Evolutionary conservation across 768 basidiomycete genomes (phyloP), one percentile per base, ranked within the genome.

Genomic region (Trametes sanguinea): DNA sequence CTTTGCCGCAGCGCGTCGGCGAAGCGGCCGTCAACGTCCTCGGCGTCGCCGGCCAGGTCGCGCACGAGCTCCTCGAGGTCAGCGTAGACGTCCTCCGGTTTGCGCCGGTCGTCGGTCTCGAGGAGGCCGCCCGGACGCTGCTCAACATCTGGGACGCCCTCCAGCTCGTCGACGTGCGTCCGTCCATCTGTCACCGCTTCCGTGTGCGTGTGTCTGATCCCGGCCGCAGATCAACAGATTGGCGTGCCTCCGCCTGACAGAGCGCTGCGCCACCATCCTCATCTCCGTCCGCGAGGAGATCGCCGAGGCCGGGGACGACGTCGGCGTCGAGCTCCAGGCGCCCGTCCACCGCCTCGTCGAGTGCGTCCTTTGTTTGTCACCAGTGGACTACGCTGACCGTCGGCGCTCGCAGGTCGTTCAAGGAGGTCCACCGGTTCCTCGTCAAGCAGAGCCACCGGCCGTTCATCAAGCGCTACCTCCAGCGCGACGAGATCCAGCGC

Each of bases 381-480:
- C 4, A 27, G 11, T 5, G 1, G 5, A 11, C 4, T 61, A 43
- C 32, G 45, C 10, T n/a, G 37, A 29, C 14, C 14, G 8, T n/a
- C 22, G 14, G 1, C 5, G 35, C 32, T 48, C 42, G 29, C 53
- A 82, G 81, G 14, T 65, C 83, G 0, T 85, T 82, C 65, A 57
- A 64, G 3, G 51, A 72, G 4, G 80, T 89, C 4, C 75, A 77
- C 45, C 65, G 69, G 1, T 82, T 92, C 65, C 77, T 90, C 32
- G 68, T 78, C 59, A 86, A 84, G 64, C 85, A 90, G 64, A 76
- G 78, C 11, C 77, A 82, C 45, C 77, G 89, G 1, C 87, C 91
- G 0, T 92, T 91, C 75, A 74, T 94, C 63, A 90, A 90, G 73
- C 80, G 90, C 4, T 93, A 90, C 68, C 79, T 94, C 43, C 85